phyloP scores from a whole-genome alignment of 768 basidiomycete genomes.

The Harrya chromipes region DNA sequence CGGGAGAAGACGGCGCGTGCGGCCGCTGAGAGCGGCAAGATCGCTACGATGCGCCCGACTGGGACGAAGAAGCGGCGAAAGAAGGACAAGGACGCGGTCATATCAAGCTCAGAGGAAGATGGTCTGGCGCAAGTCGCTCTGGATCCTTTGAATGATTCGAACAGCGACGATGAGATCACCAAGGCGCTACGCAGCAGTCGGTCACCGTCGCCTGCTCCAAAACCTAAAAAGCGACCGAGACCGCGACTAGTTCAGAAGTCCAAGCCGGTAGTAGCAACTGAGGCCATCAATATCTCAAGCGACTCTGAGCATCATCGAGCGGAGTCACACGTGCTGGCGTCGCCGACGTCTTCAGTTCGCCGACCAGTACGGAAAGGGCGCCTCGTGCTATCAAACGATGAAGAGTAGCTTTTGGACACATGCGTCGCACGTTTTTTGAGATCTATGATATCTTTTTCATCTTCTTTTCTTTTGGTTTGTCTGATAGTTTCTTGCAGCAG shows the following conservation, averaged over 20 bases:
- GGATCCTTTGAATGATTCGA: constrained; percentile 17
- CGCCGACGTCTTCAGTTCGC: constrained; percentile 6
- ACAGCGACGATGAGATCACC: constrained; percentile 27
- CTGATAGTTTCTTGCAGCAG: constrained; percentile 12
- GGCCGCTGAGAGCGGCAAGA: constrained; percentile 42
- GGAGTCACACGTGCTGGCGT: background rate
- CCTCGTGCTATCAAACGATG: constrained; percentile 40
- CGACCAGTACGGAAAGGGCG: constrained; percentile 27
- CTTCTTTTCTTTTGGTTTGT: background rate
- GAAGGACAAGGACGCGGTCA: constrained; percentile 43
- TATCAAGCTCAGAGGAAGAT: constrained; percentile 36
- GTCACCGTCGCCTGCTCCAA: constrained; percentile 20
- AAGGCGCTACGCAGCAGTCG: constrained; percentile 21
- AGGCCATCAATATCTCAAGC: constrained; percentile 21
- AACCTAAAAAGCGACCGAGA: constrained; percentile 28
- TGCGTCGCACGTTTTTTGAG: constrained; percentile 4
- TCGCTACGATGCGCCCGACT: constrained; percentile 41
- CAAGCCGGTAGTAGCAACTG: background rate
- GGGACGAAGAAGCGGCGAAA: constrained; percentile 60
- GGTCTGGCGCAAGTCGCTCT: constrained; percentile 11
- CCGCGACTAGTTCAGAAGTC: constrained; percentile 44
- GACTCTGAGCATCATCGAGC: constrained; percentile 18
- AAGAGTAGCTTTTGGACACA: constrained; percentile 21
- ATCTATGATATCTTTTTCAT: constrained; percentile 1
- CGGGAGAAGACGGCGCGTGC: constrained; percentile 51